Evolutionary conservation across 805 yeast genomes (phyloP), one percentile per base, ranked within the genome.

Genomic region (Tetrapisispora pingtungensis): DNA sequence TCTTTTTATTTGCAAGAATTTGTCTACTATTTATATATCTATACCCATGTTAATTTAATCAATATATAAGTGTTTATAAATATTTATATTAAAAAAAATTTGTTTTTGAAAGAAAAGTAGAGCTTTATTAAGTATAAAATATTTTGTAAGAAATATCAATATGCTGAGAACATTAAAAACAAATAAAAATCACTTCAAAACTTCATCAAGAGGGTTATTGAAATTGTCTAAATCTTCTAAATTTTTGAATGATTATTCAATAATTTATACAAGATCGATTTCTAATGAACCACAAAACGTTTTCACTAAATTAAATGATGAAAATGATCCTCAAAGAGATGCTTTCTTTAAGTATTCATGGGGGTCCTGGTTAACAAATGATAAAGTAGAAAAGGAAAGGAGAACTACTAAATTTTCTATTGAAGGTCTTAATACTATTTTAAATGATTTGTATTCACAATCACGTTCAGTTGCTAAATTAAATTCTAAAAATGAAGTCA

Each of bases 351-450:
- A 83, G 54, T 90, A 88, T 61, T 72, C 93, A 3, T 90, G 97
- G 95, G 98, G 98, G 40, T 75, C 95, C 7, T 90, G 97, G 97
- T 68, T 89, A 55, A 77, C 73, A 50, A 77, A 90, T 58, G 96
- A 93, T 60, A 73, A 71, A 45, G 65, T 64, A 28, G 89, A 93
- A 61, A 83, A 85, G 57, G 77, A 72, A 14, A 78, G 77, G 53
- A 78, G 98, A 65, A 75, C 74, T 45, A 90, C 97, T 18, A 73
- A 72, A 50, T 90, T 90, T 64, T 81, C 93, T 3, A 72, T 93
- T 42, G 80, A 79, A 57, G 97, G 96, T 4, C 67, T 85, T 42
- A 74, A 77, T 44, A 67, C 67, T 22, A 65, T 79, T n/a, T 45
- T 81, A 31, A 65, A 71, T 39, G 70, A 68, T 22, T 59, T 82